These are phyloP conservation scores for Umbelopsis ramanniana DNA, from an alignment of 192 early-diverging fungal genomes.

Conservation along the genomic window DNA sequence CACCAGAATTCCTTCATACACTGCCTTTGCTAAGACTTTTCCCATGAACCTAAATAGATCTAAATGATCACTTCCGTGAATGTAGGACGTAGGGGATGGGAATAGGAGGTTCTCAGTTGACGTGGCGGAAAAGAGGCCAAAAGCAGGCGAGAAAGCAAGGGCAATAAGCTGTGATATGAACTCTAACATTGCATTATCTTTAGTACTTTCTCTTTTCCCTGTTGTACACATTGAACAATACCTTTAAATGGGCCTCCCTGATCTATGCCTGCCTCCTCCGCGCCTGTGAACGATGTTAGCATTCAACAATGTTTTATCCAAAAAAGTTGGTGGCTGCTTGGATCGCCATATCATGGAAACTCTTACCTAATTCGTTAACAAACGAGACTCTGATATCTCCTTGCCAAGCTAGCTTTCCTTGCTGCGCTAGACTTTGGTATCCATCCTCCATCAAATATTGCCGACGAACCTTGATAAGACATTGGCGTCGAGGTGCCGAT, in stretches of 20 bases:
- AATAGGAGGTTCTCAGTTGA: conserved; percentile 49
- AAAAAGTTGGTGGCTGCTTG: too few species aligned
- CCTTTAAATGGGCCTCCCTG: conserved; percentile 87
- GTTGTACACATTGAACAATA: conserved; percentile 41
- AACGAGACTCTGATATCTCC: conserved; percentile 57
- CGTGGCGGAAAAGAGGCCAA: conserved; percentile 53
- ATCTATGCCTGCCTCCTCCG: conserved; percentile 79
- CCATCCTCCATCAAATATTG: conserved; percentile 76
- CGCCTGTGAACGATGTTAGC: conserved; percentile 40
- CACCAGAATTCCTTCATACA: conserved; percentile 65
- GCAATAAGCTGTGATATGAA: conserved; percentile 56
- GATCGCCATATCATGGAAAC: too few species aligned
- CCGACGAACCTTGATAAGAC: conserved; percentile 61
- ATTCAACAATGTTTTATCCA: too few species aligned
- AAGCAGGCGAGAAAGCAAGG: conserved; percentile 59
- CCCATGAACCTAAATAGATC: conserved; percentile 60
- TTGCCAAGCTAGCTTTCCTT: conserved; percentile 49
- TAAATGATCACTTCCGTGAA: conserved; percentile 40
- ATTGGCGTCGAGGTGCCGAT: conserved; percentile 25
- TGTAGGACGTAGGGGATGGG: conserved; percentile 49
- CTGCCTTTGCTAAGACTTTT: conserved; percentile 63
- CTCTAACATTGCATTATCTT: conserved; percentile 29
- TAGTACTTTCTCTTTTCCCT: neutral
- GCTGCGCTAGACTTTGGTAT: conserved; percentile 51
- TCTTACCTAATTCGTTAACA: conserved; percentile 50